Evolutionary conservation across 169 alveolate species (phyloP), one percentile per base, ranked within the genome.

Genomic region (Cryptosporidium baileyi): DNA sequence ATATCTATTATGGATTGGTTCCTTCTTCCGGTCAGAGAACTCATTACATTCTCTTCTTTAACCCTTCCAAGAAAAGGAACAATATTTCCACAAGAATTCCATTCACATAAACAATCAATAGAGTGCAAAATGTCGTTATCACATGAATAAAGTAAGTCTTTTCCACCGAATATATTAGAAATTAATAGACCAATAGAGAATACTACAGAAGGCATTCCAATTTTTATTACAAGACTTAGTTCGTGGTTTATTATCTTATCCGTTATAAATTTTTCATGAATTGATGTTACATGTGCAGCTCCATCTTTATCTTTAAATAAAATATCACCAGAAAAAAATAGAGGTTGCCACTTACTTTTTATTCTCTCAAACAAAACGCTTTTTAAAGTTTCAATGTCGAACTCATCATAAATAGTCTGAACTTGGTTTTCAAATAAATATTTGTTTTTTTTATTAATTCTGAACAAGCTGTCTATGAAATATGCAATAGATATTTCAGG

Each of bases 151-250:
- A 74, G 3, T 22, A 74, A 47, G 7, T 74, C 85, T 13, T 74
- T 74, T 7, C 85, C 85, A 6, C 85, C 85, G 54, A 74, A 36
- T 40, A 74, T 40, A 11, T 54, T 36, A 30, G 85, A 74, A 54
- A 74, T 30, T 52, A 57, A 17, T 0, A 74, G 22, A 38, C 85
- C 85, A 36, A 74, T 52, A 36, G 74, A 74, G 17, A 74, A 74
- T n/a, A 74, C 85, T n/a, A 74, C 36, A 19, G 85, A 74, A 40
- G 85, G 85, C 51, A 38, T 59, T 30, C 85, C 85, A 19, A 51
- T 74, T 34, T 34, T 74, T 28, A 74, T 44, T 34, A 57, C 36
- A 3, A 74, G 40, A 22, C 54, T 40, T 3, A 51, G 9, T 36
- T 74, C 60, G 28, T 57, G 22, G 19, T 54, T 17, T 40, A 74